These are phyloP conservation scores for Ogataea wickerhamii DNA, from an alignment of 805 yeast genomes.

Conservation along the genomic window DNA sequence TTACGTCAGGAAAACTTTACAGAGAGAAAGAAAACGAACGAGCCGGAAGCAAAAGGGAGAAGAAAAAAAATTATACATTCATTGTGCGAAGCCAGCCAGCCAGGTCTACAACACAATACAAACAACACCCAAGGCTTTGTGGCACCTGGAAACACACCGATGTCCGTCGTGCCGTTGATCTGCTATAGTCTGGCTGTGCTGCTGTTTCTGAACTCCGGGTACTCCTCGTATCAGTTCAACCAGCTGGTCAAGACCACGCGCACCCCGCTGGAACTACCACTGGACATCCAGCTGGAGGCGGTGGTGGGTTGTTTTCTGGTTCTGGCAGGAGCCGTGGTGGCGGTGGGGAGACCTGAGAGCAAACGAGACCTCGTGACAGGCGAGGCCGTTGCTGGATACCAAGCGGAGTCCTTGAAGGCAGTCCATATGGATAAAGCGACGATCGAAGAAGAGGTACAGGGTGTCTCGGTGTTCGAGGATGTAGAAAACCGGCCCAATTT, in stretches of 20 bases:
- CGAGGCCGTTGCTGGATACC: slow-evolving; percentile 27
- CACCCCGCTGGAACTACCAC: slow-evolving; percentile 30
- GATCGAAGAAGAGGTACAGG: slow-evolving; percentile 43
- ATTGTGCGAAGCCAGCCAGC: too few relatives aligned
- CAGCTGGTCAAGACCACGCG: slow-evolving; percentile 31
- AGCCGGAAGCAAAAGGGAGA: too few relatives aligned
- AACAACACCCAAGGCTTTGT: too few relatives aligned
- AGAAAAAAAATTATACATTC: too few relatives aligned
- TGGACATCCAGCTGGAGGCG: slow-evolving; percentile 51
- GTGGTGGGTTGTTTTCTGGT: slow-evolving; percentile 43
- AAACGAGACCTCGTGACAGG: slow-evolving; percentile 26
- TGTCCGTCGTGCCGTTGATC: not conserved
- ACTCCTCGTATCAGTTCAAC: slow-evolving; percentile 51
- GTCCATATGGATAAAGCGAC: slow-evolving; percentile 49
- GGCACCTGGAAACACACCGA: too few relatives aligned
- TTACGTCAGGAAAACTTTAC: too few relatives aligned
- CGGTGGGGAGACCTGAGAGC: slow-evolving; percentile 26
- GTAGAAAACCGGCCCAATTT: slow-evolving; percentile 51
- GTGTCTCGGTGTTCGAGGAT: slow-evolving; percentile 39
- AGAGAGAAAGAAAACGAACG: too few relatives aligned
- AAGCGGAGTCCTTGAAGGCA: slow-evolving; percentile 38
- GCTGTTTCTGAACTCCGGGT: slow-evolving; percentile 45
- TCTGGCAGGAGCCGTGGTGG: slow-evolving; percentile 36
- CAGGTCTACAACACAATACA: too few relatives aligned
- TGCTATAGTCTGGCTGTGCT: slow-evolving; percentile 14